Conservation (phyloP, 805 yeast species). For the Wickerhamomyces alni region DNA sequence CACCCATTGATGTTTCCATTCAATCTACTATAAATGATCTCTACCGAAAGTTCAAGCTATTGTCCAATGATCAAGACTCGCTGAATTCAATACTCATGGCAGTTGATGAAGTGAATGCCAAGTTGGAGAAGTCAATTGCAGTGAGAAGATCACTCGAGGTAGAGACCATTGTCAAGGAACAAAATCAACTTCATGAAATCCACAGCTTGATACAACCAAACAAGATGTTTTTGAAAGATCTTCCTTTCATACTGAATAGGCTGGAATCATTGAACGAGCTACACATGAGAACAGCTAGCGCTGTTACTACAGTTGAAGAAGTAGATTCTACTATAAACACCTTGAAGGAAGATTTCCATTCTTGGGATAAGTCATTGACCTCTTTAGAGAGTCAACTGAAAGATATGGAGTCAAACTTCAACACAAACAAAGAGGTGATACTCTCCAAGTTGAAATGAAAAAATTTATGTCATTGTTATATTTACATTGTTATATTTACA, state of each 20-base stretch:
- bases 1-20: conserved; percentile 12
- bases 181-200: conserved; percentile 21
- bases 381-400: conserved; percentile 18
- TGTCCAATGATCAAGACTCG: conserved; percentile 21
- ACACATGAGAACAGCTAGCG: conserved; percentile 15
- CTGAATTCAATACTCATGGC: conserved; percentile 15
- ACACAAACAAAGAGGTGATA: conserved; percentile 4
- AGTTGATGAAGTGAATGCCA: conserved; percentile 20
- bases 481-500: too few relatives aligned
- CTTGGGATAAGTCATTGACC: conserved; percentile 23
- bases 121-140: conserved; percentile 23
- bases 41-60: conserved; percentile 22
- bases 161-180: conserved; percentile 16
- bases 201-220: conserved; percentile 17
- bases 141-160: conserved; percentile 15
- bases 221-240: conserved; percentile 12
- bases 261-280: conserved; percentile 21
- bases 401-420: conserved; percentile 14
- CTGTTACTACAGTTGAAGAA: conserved; percentile 14
- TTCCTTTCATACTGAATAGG: conserved; percentile 24
- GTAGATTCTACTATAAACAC: conserved; percentile 16
- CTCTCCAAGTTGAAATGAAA: neutral
- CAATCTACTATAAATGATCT: conserved; percentile 25
- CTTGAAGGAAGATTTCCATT: conserved; percentile 18
- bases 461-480: too few relatives aligned